Base-by-base conservation (phyloP, 2,329 filamentous ascomycete species). In the Dryadomyces quercivorus region DNA sequence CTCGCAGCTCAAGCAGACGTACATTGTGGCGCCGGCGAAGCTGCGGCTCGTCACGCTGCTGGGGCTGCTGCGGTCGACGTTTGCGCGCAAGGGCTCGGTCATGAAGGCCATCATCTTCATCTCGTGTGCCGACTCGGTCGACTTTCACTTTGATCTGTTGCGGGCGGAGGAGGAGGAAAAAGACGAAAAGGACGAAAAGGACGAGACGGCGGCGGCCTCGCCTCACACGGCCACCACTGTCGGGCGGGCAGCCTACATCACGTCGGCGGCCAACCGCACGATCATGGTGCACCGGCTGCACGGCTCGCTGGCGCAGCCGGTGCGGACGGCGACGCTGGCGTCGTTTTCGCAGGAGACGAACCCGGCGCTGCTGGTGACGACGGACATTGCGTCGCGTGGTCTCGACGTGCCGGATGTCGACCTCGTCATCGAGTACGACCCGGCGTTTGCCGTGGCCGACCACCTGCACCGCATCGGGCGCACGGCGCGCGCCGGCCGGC, bases 51-150 rank as follows among this genome's bases (percentile, higher is more conserved):
- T 98, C 3, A 91, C 92, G 0, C 76, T 98, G 20, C 82, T 90
- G 26, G 85, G 88, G 1, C 80, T 91, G 36, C 74, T 98, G 55
- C 94, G 92, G 66, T 84, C 89, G 18, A 84, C 90, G 0, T 97
- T 98, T 67, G 84, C 88, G 55, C 80, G 91, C 18, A 88, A 86
- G 67, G 92, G 90, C 0, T 89, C 88, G 1, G 87, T 95, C 18
- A 96, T 95, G 88, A 97, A 98, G 69, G 88, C 86, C 21, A 96
- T 98, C 57, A 77, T 98, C 40, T 98, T 98, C 71, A 87, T 98
- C 50, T 95, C 92, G 12, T 98, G 93, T 64, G 91, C 93, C 20
- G 93, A 98, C 67, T 93, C 89, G 1, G 93, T 97, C 56, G 90
- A 98, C 66, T 98, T 96, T 63, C 92, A 97, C 67, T 97, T 90